A percentile compares a stretch with the other conserved stretches of the same genome.
These are phyloP conservation scores for Oryza rufipogon DNA, from an alignment of 176 grass and related monocot genomes.

Conservation along the genomic window DNA sequence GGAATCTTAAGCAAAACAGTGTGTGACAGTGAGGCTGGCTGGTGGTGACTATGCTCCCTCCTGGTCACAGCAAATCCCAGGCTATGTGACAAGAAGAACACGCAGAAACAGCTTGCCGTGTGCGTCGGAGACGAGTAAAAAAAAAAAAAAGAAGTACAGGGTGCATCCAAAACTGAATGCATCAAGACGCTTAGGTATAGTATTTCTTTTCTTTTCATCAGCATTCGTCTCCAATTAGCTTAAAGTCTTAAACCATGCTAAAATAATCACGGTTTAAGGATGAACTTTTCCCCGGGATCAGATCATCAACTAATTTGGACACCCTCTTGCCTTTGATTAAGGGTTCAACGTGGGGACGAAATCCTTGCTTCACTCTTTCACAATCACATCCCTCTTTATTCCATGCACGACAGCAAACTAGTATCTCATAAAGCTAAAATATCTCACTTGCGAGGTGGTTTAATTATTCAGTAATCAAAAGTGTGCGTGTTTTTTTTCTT, in stretches of 20 bases:
- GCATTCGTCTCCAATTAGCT: not conserved
- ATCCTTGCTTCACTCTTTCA: not conserved
- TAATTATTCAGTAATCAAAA: not conserved
- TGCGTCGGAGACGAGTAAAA: not conserved
- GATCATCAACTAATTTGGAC: not conserved
- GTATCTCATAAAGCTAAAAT: not conserved
- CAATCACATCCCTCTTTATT: not conserved
- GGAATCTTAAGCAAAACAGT: slow-evolving; percentile 2
- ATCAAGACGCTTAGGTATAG: not conserved
- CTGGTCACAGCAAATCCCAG: not conserved
- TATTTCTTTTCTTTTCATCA: not conserved
- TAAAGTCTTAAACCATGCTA: not conserved
- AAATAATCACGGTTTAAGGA: not conserved
- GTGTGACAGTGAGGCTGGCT: not conserved
- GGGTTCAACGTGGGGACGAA: not conserved
- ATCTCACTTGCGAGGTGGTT: not conserved
- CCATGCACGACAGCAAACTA: not conserved
- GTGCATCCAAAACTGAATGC: not conserved
- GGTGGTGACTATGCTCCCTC: not conserved
- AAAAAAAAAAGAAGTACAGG: not conserved
- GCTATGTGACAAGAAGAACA: not conserved
- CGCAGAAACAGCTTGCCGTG: not conserved
- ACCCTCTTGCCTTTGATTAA: not conserved
- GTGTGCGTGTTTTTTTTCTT: not conserved
- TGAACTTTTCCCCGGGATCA: not conserved